Evolutionary conservation across 768 basidiomycete genomes (phyloP).

Genomic region (Saitozyma podzolica): DNA sequence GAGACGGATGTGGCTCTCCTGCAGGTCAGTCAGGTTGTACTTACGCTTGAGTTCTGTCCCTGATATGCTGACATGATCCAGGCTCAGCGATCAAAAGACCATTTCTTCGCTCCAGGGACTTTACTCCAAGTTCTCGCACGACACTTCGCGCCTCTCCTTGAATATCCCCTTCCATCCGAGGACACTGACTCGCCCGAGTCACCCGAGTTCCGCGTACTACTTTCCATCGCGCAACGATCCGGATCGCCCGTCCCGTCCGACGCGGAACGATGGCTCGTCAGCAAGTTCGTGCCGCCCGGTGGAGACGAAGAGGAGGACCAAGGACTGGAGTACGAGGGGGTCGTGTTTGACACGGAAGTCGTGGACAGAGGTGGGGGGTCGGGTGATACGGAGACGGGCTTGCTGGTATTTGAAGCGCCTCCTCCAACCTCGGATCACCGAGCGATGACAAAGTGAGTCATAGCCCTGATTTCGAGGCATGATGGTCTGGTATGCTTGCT

Average conservation of each 20-base stretch:
- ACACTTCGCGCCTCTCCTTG: slow-evolving; percentile 25
- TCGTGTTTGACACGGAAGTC: too few relatives aligned
- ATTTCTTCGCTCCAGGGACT: slow-evolving; percentile 37
- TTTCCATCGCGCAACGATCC: slow-evolving; percentile 16
- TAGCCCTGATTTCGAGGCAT: too few relatives aligned
- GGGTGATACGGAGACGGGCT: slow-evolving; percentile 11
- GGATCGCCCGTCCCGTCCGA: slow-evolving; percentile 19
- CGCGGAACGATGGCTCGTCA: slow-evolving; percentile 29
- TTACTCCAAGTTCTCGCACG: slow-evolving; percentile 33
- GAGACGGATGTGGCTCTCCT: slow-evolving; percentile 33
- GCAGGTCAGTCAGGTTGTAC: slow-evolving; percentile 16
- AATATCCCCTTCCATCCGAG: slow-evolving; percentile 1
- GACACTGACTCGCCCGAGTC: not conserved
- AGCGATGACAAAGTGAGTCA: slow-evolving; percentile 6
- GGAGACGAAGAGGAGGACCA: slow-evolving; percentile 7
- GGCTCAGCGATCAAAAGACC: slow-evolving; percentile 33
- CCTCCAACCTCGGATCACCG: slow-evolving; percentile 11
- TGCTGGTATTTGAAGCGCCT: slow-evolving; percentile 34
- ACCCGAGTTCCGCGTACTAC: slow-evolving; percentile 16
- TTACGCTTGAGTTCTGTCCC: too few relatives aligned
- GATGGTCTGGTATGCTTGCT: too few relatives aligned
- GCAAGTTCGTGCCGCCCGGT: slow-evolving; percentile 25
- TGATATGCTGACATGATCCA: slow-evolving; percentile 8
- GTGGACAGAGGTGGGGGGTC: too few relatives aligned
- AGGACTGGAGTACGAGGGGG: not conserved